phyloP scores from a whole-genome alignment of 257 asterid species.

The Solanum rostratum region DNA sequence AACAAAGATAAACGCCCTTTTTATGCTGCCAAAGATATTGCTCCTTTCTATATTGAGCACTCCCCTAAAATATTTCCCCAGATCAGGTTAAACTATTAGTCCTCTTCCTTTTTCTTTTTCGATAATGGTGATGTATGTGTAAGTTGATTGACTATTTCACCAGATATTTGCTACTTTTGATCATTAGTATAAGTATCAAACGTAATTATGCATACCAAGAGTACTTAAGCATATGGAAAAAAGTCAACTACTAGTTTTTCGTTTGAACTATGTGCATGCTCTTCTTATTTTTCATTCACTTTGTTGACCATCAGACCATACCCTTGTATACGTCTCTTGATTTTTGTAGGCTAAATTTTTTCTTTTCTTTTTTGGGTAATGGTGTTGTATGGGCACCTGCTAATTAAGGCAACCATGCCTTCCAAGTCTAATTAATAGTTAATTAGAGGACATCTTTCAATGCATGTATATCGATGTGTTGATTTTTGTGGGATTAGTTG shows the following conservation, averaged over 20 bases:
- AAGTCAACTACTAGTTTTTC: not conserved
- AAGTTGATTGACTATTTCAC: not conserved
- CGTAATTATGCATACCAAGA: not conserved
- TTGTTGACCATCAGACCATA: not conserved
- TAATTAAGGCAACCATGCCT: not conserved
- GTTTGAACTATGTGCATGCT: not conserved
- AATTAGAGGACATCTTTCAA: not conserved
- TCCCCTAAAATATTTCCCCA: constrained; percentile 42
- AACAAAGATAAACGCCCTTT: constrained; percentile 28
- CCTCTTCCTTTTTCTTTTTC: not conserved
- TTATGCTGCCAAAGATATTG: constrained; percentile 42
- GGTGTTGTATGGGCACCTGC: not conserved
- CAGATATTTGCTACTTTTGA: not conserved
- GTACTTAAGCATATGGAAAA: not conserved
- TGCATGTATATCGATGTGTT: not conserved
- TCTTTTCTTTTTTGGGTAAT: not conserved
- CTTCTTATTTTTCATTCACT: not conserved
- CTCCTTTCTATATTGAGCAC: constrained; percentile 31
- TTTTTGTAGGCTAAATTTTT: not conserved
- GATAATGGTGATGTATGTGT: not conserved
- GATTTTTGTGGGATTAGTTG: not conserved
- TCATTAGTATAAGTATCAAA: not conserved
- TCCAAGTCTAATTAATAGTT: not conserved
- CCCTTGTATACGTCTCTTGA: not conserved
- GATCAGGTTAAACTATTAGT: not conserved